phyloP scores from a whole-genome alignment of 2,329 filamentous ascomycete genomes.

The Aureobasidium sp. region DNA sequence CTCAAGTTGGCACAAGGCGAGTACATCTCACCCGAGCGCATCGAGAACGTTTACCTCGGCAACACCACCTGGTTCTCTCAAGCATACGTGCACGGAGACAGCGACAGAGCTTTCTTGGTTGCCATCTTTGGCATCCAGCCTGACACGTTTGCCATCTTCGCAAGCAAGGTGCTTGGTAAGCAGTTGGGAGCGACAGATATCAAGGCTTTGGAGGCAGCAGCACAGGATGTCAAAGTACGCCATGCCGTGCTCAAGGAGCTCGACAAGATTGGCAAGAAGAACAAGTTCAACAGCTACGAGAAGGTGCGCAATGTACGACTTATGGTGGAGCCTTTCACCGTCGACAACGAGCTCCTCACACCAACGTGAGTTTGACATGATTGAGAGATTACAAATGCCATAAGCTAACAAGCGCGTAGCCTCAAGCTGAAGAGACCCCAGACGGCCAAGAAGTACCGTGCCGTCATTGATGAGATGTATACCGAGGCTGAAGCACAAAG shows the following conservation, averaged over 20 bases:
- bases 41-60: slow-evolving; percentile 89
- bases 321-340: slow-evolving; percentile 80
- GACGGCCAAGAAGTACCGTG: slow-evolving; percentile 55
- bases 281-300: slow-evolving; percentile 91
- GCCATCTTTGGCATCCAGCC: slow-evolving; percentile 85
- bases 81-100: slow-evolving; percentile 87
- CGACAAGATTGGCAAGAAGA: slow-evolving; percentile 68
- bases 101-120: slow-evolving; percentile 72
- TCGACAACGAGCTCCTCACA: slow-evolving; percentile 85
- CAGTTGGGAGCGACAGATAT: slow-evolving; percentile 50
- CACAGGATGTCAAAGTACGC: slow-evolving; percentile 62
- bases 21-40: slow-evolving; percentile 93
- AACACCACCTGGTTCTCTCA: slow-evolving; percentile 70
- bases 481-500: slow-evolving; percentile 44
- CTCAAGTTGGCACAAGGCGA: slow-evolving; percentile 96
- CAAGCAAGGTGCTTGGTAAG: slow-evolving; percentile 66
- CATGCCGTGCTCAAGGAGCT: slow-evolving; percentile 72
- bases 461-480: slow-evolving; percentile 55
- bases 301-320: slow-evolving; percentile 67
- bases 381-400: not conserved
- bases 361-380: slow-evolving; percentile 62
- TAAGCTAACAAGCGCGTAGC: slow-evolving; percentile 33
- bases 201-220: slow-evolving; percentile 59
- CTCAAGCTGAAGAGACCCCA: slow-evolving; percentile 67
- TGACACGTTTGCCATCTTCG: slow-evolving; percentile 72